A percentile compares a stretch with the other conserved stretches of the same genome.
Conservation (phyloP, 768 basidiomycete genomes). For the Xerocomellus dryophilus region DNA sequence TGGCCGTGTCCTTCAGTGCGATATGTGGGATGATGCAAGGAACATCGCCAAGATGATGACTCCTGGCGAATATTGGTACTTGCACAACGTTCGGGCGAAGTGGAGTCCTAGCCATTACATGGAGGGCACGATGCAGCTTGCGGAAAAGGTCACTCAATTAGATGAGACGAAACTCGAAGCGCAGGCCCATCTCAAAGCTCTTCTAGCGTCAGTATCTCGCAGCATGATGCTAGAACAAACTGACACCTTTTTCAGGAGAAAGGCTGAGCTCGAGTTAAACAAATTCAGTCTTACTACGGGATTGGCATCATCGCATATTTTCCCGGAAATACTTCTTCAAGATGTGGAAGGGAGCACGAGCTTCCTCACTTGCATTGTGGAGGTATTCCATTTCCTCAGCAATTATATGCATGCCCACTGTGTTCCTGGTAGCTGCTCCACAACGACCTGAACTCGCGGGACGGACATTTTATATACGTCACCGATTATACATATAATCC, state of each 20-base stretch:
- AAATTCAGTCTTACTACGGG: slow-evolving; percentile 18
- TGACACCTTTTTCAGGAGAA: slow-evolving; percentile 42
- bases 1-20: slow-evolving; percentile 48
- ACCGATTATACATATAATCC: slow-evolving; percentile 63
- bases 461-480: slow-evolving; percentile 46
- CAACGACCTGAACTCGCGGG: slow-evolving; percentile 31
- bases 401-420: not conserved
- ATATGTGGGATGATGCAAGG: slow-evolving; percentile 56
- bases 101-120: slow-evolving; percentile 37
- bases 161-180: slow-evolving; percentile 37
- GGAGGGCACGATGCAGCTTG: slow-evolving; percentile 52
- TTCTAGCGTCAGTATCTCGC: slow-evolving; percentile 47
- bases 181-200: slow-evolving; percentile 41
- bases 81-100: slow-evolving; percentile 52
- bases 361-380: slow-evolving; percentile 56
- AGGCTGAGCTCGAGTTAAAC: slow-evolving; percentile 37
- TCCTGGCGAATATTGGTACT: slow-evolving; percentile 47
- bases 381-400: slow-evolving; percentile 38
- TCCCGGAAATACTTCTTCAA: slow-evolving; percentile 46
- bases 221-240: not conserved
- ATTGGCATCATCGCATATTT: slow-evolving; percentile 29
- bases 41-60: slow-evolving; percentile 42
- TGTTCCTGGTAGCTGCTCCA: slow-evolving; percentile 44
- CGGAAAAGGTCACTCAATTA: slow-evolving; percentile 43
- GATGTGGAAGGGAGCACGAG: slow-evolving; percentile 40